Base-by-base conservation (phyloP, 495 filamentous ascomycete genomes). In the Talaromyces wortmannii region DNA sequence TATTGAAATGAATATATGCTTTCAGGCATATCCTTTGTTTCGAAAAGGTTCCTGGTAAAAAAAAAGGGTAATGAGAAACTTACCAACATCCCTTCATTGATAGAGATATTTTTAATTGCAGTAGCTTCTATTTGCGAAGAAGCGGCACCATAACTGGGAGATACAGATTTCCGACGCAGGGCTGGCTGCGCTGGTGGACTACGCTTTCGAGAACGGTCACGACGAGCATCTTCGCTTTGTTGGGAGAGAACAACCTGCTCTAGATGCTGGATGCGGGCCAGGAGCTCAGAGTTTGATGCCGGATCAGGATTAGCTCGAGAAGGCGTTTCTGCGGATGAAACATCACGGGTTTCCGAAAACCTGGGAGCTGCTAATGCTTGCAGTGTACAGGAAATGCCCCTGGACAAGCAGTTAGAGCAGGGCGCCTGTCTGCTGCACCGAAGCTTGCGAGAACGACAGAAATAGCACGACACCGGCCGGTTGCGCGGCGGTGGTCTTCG, bases 371-470 rank as follows among this genome's bases (percentile, higher is more conserved):
- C 8, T 43, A 50, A 7, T 44, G 13, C 10, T 15, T 66, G 59
- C 12, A 63, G 53, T 7, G 66, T 59, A 50, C 75, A 76, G 30
- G 55, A 30, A 12, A 75, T 63, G 0, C 63, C 65, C 7, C 73
- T 69, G 36, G 66, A 65, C 6, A 59, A 56, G 52, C 74, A 78
- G 46, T 77, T 77, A 2, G 65, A 60, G 53, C 73, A 77, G 7
- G 74, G 74, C 23, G 69, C 62, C 17, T 59, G 51, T 30, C 72
- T 68, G 55, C 72, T 70, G 56, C 76, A 78, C 52, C 67, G 67
- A 30, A 78, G 51, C 65, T 79, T 79, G 44, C 76, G 71, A 48
- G 67, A 67, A 45, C 76, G 75, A 56, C 74, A 79, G 36, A 61
- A 68, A 18, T 70, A 63, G 48, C 76, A 79, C 2, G 72, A 67